These are phyloP conservation scores for Aspergillus awamori DNA, from an alignment of 2,329 filamentous ascomycete species.

Conservation along the genomic window DNA sequence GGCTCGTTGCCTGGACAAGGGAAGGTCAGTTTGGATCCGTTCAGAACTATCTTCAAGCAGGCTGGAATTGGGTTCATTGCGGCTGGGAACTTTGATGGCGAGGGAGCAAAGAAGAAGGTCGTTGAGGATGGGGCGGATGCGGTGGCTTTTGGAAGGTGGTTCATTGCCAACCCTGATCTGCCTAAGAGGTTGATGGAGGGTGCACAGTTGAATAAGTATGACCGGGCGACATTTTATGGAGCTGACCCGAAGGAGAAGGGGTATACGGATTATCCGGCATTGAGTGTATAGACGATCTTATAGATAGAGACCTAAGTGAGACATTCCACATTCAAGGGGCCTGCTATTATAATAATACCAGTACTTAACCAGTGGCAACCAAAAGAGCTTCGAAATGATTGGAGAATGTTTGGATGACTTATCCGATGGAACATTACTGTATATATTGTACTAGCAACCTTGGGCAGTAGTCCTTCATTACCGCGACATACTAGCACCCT, in stretches of 20 bases:
- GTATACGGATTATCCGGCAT: slow-evolving; percentile 42
- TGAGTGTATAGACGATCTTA: no score
- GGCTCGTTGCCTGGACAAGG: slow-evolving; percentile 33
- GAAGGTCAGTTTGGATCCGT: slow-evolving; percentile 43
- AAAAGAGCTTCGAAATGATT: no score
- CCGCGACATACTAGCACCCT: no score
- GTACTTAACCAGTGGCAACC: no score
- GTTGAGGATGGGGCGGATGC: slow-evolving; percentile 26
- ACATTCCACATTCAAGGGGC: no score
- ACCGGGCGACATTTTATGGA: slow-evolving; percentile 48
- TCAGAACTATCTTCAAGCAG: slow-evolving; percentile 46
- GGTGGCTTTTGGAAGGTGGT: slow-evolving; percentile 44
- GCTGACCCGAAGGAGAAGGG: slow-evolving; percentile 35
- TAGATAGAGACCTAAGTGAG: not conserved
- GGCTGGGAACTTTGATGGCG: slow-evolving; percentile 31
- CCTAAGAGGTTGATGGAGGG: slow-evolving; percentile 41
- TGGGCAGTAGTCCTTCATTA: no score
- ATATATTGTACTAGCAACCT: no score
- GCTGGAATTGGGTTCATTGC: slow-evolving; percentile 43
- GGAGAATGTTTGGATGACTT: no score
- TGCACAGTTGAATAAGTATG: slow-evolving; percentile 40
- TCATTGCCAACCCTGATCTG: slow-evolving; percentile 50
- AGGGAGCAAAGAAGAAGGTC: slow-evolving; percentile 27
- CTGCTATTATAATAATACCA: no score
- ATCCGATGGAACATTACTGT: no score